Evolutionary conservation across 495 filamentous ascomycete genomes (phyloP), one percentile per base, ranked within the genome.

Genomic region (Penicillium riverlandense): DNA sequence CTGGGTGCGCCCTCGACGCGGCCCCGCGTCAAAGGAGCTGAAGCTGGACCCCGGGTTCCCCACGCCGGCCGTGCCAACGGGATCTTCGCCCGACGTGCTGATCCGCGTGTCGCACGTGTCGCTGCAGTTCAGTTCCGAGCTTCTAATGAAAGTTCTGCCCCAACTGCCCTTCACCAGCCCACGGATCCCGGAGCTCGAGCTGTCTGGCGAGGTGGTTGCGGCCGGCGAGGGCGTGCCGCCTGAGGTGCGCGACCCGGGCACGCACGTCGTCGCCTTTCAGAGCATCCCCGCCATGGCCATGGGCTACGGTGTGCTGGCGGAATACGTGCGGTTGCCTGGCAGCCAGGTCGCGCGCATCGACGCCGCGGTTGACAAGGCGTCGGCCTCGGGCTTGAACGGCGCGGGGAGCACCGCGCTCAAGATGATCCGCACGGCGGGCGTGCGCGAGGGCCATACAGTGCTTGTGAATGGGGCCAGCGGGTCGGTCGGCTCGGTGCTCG

Each of bases 381-480:
- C 53, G 22, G 57, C 50, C 11, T 52, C 53, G n/a, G 57, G 53
- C 8, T 47, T 59, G 15, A 50, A 40, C 31, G 39, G 50, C n/a
- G 28, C 44, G 14, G 57, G 57, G 6, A 54, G 57, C 37, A 40
- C 42, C 27, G 57, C 57, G 14, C 45, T 54, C 28, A 59, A 52
- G 37, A 59, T 59, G 40, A 47, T 53, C 27, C 50, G 53, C 30
- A 43, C 45, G 13, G 53, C 48, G 6, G 57, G 57, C 12, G 50
- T 59, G n/a, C 48, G 48, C n/a, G 40, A 51, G 28, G 53, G 57
- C 30, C 57, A 57, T 41, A 41, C 36, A 0, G 53, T 59, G 15
- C 45, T 59, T 6, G 45, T 59, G 6, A 59, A 57, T 41, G 57
- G 57, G 11, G 57, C 57, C 7, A 59, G 57, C 29, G 57, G 57